Percentiles rank a stretch among this genome's conserved stretches.
phyloP scores from a whole-genome alignment of 768 basidiomycete species.

The Tylopilus sp. region DNA sequence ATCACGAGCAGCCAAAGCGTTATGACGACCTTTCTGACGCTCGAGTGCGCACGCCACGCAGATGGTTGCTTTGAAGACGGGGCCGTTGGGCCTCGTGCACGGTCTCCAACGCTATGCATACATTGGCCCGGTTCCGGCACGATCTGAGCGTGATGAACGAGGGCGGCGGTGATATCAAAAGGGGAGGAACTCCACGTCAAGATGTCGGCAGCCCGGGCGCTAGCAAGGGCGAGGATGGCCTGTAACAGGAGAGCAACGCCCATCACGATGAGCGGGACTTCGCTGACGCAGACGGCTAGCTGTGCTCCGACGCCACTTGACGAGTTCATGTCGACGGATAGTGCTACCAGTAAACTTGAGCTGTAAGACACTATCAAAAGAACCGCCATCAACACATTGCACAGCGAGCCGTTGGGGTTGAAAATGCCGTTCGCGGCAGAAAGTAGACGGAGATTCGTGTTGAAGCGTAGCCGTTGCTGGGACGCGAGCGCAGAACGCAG shows the following conservation, averaged over 20 bases:
- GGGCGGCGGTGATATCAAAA: conserved; percentile 29
- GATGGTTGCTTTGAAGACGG: conserved; percentile 22
- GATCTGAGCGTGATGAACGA: conserved; percentile 27
- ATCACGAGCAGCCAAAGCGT: conserved; percentile 25
- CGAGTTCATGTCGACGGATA: conserved; percentile 13
- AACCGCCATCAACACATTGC: conserved; percentile 23
- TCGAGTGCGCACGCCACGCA: conserved; percentile 27
- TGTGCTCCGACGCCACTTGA: conserved; percentile 9
- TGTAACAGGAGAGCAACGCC: conserved; percentile 25
- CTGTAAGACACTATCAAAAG: conserved; percentile 30
- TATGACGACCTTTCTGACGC: conserved; percentile 20
- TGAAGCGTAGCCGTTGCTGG: conserved; percentile 22
- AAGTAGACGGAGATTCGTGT: conserved; percentile 30
- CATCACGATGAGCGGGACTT: conserved; percentile 27
- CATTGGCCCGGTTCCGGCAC: conserved; percentile 18
- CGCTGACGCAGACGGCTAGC: conserved; percentile 19
- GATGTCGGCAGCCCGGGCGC: conserved; percentile 20
- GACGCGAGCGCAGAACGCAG: conserved; percentile 28
- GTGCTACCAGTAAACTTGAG: conserved; percentile 24
- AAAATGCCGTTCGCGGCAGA: conserved; percentile 17
- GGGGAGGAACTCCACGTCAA: conserved; percentile 34
- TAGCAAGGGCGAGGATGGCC: conserved; percentile 22
- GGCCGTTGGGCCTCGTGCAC: conserved; percentile 5
- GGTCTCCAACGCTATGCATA: conserved; percentile 24
- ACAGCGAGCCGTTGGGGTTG: conserved; percentile 23